phyloP scores from a whole-genome alignment of 305 asterid species.

The Plantago lanceolata region DNA sequence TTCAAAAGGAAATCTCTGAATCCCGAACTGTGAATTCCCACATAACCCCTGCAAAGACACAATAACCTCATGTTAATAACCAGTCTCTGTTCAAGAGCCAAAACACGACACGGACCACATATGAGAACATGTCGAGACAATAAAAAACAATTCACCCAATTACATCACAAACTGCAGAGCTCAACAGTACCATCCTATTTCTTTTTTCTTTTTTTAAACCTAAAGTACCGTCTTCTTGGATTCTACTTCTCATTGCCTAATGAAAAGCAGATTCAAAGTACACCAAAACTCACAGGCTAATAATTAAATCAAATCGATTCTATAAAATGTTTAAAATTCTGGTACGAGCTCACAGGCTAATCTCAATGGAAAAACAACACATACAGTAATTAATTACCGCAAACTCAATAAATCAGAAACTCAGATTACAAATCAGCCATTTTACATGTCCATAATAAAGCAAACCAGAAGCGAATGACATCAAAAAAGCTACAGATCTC shows the following conservation, averaged over 20 bases:
- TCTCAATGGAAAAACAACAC: not conserved
- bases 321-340: too few species aligned
- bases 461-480: too few species aligned
- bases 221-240: too few species aligned
- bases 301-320: too few species aligned
- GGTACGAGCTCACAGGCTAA: too few species aligned
- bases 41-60: constrained; percentile 60
- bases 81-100: not conserved
- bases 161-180: not conserved
- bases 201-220: too few species aligned
- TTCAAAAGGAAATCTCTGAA: constrained; percentile 82
- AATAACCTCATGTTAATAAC: not conserved
- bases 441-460: too few species aligned
- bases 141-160: not conserved
- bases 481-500: not conserved
- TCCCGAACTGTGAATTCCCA: constrained; percentile 87
- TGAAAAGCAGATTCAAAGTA: too few species aligned
- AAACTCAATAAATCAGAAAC: not conserved
- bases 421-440: too few species aligned
- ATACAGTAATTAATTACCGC: too few species aligned
- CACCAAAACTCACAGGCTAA: too few species aligned
- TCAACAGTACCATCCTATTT: not conserved
- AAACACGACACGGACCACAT: not conserved
- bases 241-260: too few species aligned
- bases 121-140: not conserved